These are phyloP conservation scores for Ephemerocybe angulata DNA, from an alignment of 768 basidiomycete species.

Conservation along the genomic window DNA sequence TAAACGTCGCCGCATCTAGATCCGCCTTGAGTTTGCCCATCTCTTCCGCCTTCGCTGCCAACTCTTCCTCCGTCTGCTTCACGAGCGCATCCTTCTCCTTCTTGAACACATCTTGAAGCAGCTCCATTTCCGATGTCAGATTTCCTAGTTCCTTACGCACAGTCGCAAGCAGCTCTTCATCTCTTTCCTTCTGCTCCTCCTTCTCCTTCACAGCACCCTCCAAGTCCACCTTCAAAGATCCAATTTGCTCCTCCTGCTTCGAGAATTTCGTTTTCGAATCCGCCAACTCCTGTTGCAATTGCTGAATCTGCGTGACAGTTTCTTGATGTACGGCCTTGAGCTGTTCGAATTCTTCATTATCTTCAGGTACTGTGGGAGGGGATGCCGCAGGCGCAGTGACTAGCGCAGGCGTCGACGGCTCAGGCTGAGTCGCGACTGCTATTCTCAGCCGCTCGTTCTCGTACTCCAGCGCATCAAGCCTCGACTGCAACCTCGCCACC, in stretches of 20 bases:
- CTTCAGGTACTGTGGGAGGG: not conserved
- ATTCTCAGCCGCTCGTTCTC: conserved; percentile 62
- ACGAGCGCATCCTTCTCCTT: conserved; percentile 48
- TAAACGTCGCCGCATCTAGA: conserved; percentile 24
- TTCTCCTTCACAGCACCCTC: not conserved
- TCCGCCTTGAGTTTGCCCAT: conserved; percentile 48
- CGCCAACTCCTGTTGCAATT: conserved; percentile 5
- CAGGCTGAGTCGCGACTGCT: conserved; percentile 16
- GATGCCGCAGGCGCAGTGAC: not conserved
- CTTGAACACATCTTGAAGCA: conserved; percentile 52
- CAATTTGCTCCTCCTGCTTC: not conserved
- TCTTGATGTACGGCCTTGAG: conserved; percentile 6
- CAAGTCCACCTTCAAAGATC: not conserved
- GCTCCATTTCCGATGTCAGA: conserved; percentile 30
- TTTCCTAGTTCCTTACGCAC: not conserved
- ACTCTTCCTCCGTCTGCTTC: conserved; percentile 44
- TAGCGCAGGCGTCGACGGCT: not conserved
- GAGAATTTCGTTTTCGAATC: conserved; percentile 3
- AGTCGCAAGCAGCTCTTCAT: not conserved
- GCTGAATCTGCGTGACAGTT: not conserved
- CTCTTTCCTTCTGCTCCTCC: not conserved
- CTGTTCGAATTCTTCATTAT: conserved; percentile 7
- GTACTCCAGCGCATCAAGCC: conserved; percentile 61
- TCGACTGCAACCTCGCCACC: conserved; percentile 42
- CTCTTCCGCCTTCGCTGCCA: conserved; percentile 59